Evolutionary conservation across 2,329 filamentous ascomycete species (phyloP).

Genomic region (Dryadomyces quercus-mongolicae): DNA sequence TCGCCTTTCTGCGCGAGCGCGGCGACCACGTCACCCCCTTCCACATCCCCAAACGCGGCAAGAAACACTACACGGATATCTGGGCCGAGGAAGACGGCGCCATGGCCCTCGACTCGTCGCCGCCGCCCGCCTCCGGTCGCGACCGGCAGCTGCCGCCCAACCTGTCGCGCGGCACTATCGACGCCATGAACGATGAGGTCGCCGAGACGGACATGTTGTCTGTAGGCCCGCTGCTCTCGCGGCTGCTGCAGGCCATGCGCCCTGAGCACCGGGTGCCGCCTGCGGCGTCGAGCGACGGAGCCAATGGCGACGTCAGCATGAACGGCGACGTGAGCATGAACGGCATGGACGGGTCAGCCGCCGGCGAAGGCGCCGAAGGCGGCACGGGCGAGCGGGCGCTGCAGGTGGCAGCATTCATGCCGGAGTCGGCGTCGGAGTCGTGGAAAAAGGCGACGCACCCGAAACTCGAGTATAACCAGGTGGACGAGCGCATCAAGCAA

Average conservation of each 20-base stretch:
- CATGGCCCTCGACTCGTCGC: constrained; percentile 58
- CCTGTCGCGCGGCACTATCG: constrained; percentile 72
- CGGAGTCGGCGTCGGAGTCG: constrained; percentile 60
- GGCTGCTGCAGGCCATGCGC: constrained; percentile 68
- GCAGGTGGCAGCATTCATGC: constrained; percentile 66
- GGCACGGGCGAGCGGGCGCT: constrained; percentile 24
- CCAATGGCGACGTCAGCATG: constrained; percentile 33
- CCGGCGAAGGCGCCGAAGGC: constrained; percentile 28
- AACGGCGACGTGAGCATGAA: constrained; percentile 38
- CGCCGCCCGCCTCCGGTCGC: constrained; percentile 20
- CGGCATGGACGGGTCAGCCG: constrained; percentile 37
- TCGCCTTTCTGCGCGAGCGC: constrained; percentile 82
- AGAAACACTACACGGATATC: constrained; percentile 74
- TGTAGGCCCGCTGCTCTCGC: constrained; percentile 71
- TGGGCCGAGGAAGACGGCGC: constrained; percentile 91
- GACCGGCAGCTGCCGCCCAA: constrained; percentile 63
- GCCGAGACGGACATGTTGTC: constrained; percentile 83
- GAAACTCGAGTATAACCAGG: constrained; percentile 71
- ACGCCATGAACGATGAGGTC: constrained; percentile 76
- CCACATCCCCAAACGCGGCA: constrained; percentile 72
- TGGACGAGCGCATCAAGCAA: constrained; percentile 84
- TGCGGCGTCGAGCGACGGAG: constrained; percentile 34
- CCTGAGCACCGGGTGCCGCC: constrained; percentile 53
- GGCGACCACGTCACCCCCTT: constrained; percentile 78
- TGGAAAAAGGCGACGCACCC: constrained; percentile 68